A percentile compares a stretch with the other conserved stretches of the same genome.
These are phyloP conservation scores for Clonostachys solani DNA, from an alignment of 2,329 filamentous ascomycete species.

Conservation along the genomic window DNA sequence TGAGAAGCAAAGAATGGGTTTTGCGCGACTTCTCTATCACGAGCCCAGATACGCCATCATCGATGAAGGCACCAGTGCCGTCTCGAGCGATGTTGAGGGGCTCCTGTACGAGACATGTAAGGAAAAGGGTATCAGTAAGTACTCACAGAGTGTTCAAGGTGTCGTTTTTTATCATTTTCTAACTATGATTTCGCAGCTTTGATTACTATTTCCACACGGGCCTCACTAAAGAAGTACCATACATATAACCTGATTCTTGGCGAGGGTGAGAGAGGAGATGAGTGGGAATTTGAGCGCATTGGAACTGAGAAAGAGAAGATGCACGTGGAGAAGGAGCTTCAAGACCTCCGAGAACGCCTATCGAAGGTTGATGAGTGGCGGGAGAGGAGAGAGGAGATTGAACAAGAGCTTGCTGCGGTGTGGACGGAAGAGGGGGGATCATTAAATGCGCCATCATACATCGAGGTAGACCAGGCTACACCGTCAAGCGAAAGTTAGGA, in stretches of 20 bases:
- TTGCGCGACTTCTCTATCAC: constrained; percentile 88
- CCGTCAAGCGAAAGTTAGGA: too few species aligned
- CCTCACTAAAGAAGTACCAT: constrained; percentile 93
- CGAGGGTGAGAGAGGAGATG: constrained; percentile 72
- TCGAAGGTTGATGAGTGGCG: constrained; percentile 84
- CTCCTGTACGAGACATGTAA: constrained; percentile 91
- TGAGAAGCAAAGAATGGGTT: constrained; percentile 93
- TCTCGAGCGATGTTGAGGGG: constrained; percentile 91
- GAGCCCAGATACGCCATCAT: constrained; percentile 93
- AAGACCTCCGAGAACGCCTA: constrained; percentile 76
- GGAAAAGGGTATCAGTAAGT: constrained; percentile 85
- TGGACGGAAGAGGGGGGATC: constrained; percentile 51
- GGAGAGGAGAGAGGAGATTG: constrained; percentile 72
- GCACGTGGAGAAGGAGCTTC: constrained; percentile 85
- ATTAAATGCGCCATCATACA: constrained; percentile 33
- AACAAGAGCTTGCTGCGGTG: constrained; percentile 67
- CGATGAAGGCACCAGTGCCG: constrained; percentile 92
- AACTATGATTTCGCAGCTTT: constrained; percentile 53
- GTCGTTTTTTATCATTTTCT: neutral
- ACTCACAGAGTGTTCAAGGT: neutral
- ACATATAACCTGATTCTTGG: constrained; percentile 86
- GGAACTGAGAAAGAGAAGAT: constrained; percentile 92
- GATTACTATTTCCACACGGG: constrained; percentile 93
- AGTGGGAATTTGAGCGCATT: constrained; percentile 91
- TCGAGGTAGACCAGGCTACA: too few species aligned